Base-by-base conservation (phyloP, 345 rosid species). In the Camelina neglecta region DNA sequence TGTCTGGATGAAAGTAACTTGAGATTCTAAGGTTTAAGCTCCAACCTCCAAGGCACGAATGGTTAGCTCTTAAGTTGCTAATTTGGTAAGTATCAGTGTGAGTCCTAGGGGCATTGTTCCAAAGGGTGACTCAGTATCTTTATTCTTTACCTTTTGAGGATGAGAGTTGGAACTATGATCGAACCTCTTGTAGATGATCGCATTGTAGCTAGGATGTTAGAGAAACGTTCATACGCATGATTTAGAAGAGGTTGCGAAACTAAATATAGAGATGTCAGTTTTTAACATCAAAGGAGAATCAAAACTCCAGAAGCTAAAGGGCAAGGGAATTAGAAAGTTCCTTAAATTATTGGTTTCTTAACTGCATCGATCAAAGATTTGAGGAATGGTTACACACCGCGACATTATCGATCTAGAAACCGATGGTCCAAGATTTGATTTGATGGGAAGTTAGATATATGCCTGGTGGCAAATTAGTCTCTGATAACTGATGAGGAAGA, bases 321-420 rank as follows among this genome's bases (percentile, higher is more conserved):
- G 87, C 79, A 89, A 85, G 73, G 95, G 95, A 18, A 89, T 88
- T 47, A 82, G 86, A 80, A 81, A 29, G 83, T 68, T 90, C 95
- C 0, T 60, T 93, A 82, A 85, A 86, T 77, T 89, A 86, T 77
- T 89, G 93, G 92, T 88, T 91, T 79, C 87, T 93, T 5, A 93
- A 91, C 55, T 91, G 97, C 51, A 93, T 93, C 64, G 97, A 91
- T 70, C 87, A 84, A 80, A 88, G 93, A 83, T 91, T 91, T 65
- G 97, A 91, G 78, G 93, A 89, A 79, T 80, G 92, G 51, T 62
- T 91, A 76, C 87, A 73, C 69, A 89, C 31, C 0, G 87, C 18
- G 92, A 44, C 7, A 4, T 44, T 4, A 44, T 13, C 48, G 48
- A 44, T 44, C 48, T 13, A 13, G 48, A 44, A 67, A 78, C 72